phyloP scores from a whole-genome alignment of 2,329 filamentous ascomycete species.

The Aaosphaeria arxii region DNA sequence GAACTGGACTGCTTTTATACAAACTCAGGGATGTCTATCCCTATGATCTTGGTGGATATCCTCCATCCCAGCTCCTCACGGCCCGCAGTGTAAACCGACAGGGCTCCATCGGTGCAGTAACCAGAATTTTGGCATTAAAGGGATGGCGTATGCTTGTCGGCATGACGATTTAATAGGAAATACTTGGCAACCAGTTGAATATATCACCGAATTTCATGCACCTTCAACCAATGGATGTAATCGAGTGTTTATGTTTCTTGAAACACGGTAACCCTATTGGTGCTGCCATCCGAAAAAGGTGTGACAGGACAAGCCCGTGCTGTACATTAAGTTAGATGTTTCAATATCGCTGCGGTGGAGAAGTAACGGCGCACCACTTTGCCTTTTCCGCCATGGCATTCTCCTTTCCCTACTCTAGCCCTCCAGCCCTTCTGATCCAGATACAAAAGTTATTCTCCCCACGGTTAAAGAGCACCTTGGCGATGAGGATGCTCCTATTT shows the following conservation, averaged over 20 bases:
- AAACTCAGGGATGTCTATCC: background rate
- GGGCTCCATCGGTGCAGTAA: background rate
- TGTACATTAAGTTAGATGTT: background rate
- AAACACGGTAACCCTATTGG: background rate
- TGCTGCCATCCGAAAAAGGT: background rate
- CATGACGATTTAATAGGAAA: background rate
- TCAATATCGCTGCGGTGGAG: constrained; percentile 1
- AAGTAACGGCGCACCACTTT: background rate
- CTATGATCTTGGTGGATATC: background rate
- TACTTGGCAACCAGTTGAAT: background rate
- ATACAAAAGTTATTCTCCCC: background rate
- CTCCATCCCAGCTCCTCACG: background rate
- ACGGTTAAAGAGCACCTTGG: background rate
- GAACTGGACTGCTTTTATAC: background rate
- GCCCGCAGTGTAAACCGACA: background rate
- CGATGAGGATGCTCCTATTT: background rate
- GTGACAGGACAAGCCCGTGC: background rate
- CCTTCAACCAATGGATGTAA: background rate
- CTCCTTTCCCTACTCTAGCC: too few species aligned
- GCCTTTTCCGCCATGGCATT: background rate
- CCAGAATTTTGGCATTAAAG: background rate
- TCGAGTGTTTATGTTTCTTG: background rate
- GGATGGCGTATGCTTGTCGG: background rate
- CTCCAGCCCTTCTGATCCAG: too few species aligned
- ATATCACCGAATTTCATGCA: background rate